Percentiles rank a stretch among this genome's conserved stretches.
phyloP scores from a whole-genome alignment of 805 yeast species.

The Wickerhamiella siamensis region DNA sequence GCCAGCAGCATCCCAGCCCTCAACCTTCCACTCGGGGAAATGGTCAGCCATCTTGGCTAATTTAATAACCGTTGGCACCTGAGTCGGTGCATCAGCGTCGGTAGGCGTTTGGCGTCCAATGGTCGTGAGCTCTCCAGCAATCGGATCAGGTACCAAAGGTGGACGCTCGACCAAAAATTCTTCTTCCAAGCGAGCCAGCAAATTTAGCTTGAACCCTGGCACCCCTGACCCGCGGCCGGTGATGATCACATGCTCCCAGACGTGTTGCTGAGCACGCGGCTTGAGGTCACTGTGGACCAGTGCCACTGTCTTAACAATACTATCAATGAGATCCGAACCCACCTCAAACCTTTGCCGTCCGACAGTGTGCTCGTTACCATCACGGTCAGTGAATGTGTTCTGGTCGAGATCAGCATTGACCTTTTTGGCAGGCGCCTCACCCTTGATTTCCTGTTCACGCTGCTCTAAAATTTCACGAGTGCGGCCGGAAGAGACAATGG shows the following conservation, averaged over 20 bases:
- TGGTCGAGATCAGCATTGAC: conserved; percentile 54
- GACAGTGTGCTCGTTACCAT: conserved; percentile 44
- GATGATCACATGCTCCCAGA: conserved; percentile 70
- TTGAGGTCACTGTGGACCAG: conserved; percentile 44
- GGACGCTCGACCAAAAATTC: conserved; percentile 36
- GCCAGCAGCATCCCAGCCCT: conserved; percentile 59
- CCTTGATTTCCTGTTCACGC: conserved; percentile 37
- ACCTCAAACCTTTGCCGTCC: conserved; percentile 89
- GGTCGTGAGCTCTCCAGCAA: conserved; percentile 1
- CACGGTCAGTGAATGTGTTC: conserved; percentile 53
- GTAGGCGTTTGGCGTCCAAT: conserved; percentile 10
- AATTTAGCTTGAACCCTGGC: conserved; percentile 59
- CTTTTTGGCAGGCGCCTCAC: conserved; percentile 25
- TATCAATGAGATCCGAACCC: conserved; percentile 40
- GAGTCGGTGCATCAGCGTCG: conserved; percentile 28
- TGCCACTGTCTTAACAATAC: conserved; percentile 41
- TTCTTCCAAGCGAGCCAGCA: conserved; percentile 42
- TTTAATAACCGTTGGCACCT: conserved; percentile 67
- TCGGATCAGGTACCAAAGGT: conserved; percentile 3
- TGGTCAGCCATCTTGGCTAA: conserved; percentile 71
- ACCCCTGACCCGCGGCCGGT: conserved; percentile 68
- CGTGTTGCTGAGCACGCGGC: conserved; percentile 56
- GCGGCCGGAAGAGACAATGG: conserved; percentile 66
- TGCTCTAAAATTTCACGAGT: conserved; percentile 57
- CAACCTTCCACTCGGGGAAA: conserved; percentile 85